Base-by-base conservation (phyloP, 2,329 filamentous ascomycete genomes). In the Venturia asperata region DNA sequence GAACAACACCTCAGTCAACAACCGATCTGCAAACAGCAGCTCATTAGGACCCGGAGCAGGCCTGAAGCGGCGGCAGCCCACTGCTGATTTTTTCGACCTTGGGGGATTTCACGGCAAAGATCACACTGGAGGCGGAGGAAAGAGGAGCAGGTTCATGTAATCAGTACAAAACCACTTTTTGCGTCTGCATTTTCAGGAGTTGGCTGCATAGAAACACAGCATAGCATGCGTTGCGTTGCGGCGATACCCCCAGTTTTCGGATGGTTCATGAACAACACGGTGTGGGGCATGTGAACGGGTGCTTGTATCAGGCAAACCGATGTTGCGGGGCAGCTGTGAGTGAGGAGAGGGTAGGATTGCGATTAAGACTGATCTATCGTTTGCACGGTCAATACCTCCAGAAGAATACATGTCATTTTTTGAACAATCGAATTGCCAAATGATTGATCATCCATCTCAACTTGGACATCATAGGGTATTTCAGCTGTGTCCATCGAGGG, bases 71-170 rank as follows among this genome's bases (percentile, higher is more conserved):
- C 84, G 88, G 70, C 82, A 90, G 69, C 88, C 89, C 70, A 83
- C 90, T 70, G 84, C 85, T 30, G 89, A 92, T 71, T 86, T 91
- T 64, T 92, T 92, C 72, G 88, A 91, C 71, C 78, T 89, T 9
- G 84, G 85, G 64, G 85, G 84, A 68, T 74, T 89, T n/a, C 52
- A 66, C 62, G 82, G 82, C 41, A 80, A 83, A 66, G 83, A 76
- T 62, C 70, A 83, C 55, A 88, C 87, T 71, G 87, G 90, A 65
- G 71, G 71, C 15, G 75, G 75, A n/a, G 69, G 72, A 0, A 78
- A 77, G 71, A 70, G 74, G 49, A 74, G 76, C 30, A 73, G 74
- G 30, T 75, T 74, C 71, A 71, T 72, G 56, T 77, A 34, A 64
- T n/a, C 1, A 61, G 21, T 13, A 34, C n/a, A 27, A 27, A 11